phyloP scores from a whole-genome alignment of 441 rosid species.

The Hura crepitans region DNA sequence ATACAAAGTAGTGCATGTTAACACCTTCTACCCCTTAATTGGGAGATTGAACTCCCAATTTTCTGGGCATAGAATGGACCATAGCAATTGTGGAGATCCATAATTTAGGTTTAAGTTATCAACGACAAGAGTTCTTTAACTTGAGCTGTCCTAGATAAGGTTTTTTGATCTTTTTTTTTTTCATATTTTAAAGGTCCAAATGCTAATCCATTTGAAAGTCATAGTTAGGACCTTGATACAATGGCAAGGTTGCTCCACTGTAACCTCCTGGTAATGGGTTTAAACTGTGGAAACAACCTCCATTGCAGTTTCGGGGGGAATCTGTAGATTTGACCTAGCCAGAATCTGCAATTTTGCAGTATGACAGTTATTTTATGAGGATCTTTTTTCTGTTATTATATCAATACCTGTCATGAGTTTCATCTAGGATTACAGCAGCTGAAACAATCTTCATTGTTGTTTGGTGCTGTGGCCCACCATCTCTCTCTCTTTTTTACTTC shows the following conservation, averaged over 20 bases:
- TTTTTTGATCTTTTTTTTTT: too few species aligned
- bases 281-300: neutral
- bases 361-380: neutral
- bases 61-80: too few species aligned
- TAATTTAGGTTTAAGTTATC: too few species aligned
- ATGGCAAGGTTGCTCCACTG: neutral
- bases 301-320: neutral
- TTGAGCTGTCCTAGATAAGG: too few species aligned
- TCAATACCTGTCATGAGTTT: neutral
- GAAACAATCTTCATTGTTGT: neutral
- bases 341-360: neutral
- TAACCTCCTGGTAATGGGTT: too few species aligned
- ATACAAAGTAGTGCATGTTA: neutral
- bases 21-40: neutral
- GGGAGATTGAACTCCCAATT: too few species aligned
- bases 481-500: neutral
- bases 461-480: neutral
- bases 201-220: conserved; percentile 1
- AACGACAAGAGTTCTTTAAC: too few species aligned
- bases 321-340: neutral
- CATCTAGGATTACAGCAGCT: neutral
- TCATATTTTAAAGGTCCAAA: too few species aligned
- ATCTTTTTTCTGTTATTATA: too few species aligned
- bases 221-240: neutral
- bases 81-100: too few species aligned